Evolutionary conservation across 352 stramenopile species (phyloP).

Genomic region (Globisporangium radiosum): DNA sequence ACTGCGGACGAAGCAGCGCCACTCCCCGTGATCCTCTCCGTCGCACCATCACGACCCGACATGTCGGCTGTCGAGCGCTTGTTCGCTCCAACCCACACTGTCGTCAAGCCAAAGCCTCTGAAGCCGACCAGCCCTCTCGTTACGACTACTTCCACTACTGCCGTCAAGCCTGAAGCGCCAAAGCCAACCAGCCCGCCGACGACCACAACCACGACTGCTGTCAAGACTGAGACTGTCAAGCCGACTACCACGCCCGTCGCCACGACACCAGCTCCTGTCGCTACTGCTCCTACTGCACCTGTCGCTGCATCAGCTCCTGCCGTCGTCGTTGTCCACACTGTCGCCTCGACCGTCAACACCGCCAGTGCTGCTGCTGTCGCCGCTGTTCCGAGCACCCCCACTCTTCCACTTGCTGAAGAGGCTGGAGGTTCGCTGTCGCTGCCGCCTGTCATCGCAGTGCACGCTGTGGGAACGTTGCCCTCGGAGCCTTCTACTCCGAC

Average conservation of each 20-base stretch:
- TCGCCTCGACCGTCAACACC: too few species aligned
- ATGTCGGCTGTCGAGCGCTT: not conserved
- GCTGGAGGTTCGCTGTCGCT: not conserved
- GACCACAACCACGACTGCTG: not conserved
- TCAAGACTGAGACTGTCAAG: not conserved
- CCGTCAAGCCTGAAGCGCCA: not conserved
- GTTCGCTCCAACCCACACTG: not conserved
- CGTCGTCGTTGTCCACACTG: not conserved
- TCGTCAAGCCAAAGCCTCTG: not conserved
- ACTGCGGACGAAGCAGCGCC: conserved; percentile 1
- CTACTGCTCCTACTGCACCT: not conserved
- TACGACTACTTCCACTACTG: not conserved
- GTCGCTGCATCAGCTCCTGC: not conserved
- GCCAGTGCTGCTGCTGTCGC: not conserved
- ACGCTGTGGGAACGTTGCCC: not conserved
- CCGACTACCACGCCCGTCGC: too few species aligned
- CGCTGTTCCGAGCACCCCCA: not conserved
- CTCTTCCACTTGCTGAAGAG: conserved; percentile 4
- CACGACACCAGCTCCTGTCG: not conserved
- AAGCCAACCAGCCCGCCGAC: not conserved
- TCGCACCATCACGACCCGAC: not conserved
- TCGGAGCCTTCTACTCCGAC: conserved; percentile 8
- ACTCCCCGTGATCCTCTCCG: not conserved
- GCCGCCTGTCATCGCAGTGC: not conserved
- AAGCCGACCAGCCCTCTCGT: not conserved